These are phyloP conservation scores for Penicillium sp. DNA, from an alignment of 2,329 filamentous ascomycete species.

Conservation along the genomic window DNA sequence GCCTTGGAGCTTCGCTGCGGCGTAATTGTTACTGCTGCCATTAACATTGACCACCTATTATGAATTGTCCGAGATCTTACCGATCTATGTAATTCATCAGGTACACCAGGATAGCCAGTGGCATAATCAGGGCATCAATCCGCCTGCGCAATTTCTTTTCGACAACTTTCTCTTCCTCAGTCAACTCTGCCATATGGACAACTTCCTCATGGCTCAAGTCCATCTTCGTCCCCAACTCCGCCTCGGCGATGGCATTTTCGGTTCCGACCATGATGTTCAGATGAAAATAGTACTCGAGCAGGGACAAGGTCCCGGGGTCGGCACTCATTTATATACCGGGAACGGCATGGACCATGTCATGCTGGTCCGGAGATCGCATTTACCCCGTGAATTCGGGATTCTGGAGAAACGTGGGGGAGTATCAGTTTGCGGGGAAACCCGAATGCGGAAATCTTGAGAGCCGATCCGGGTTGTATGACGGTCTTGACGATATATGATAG, in stretches of 20 bases:
- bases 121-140: conserved; percentile 35
- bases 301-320: not conserved
- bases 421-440: conserved; percentile 6
- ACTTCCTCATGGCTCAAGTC: conserved; percentile 18
- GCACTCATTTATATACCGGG: conserved; percentile 2
- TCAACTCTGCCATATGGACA: conserved; percentile 13
- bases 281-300: not conserved
- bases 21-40: conserved; percentile 39
- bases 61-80: conserved; percentile 11
- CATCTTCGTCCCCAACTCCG: conserved; percentile 16
- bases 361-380: not conserved
- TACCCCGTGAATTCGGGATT: conserved; percentile 5
- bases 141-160: conserved; percentile 32
- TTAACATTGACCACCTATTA: not conserved
- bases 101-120: conserved; percentile 35
- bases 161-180: conserved; percentile 28
- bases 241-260: conserved; percentile 11
- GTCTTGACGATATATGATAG: not conserved
- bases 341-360: not conserved
- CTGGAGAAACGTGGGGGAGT: conserved; percentile 9
- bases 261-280: conserved; percentile 6
- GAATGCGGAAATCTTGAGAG: not conserved
- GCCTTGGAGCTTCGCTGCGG: conserved; percentile 39
- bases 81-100: conserved; percentile 39
- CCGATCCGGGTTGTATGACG: not conserved